Conservation (phyloP, 2,329 filamentous ascomycete species). For the Talaromyces sp. region DNA sequence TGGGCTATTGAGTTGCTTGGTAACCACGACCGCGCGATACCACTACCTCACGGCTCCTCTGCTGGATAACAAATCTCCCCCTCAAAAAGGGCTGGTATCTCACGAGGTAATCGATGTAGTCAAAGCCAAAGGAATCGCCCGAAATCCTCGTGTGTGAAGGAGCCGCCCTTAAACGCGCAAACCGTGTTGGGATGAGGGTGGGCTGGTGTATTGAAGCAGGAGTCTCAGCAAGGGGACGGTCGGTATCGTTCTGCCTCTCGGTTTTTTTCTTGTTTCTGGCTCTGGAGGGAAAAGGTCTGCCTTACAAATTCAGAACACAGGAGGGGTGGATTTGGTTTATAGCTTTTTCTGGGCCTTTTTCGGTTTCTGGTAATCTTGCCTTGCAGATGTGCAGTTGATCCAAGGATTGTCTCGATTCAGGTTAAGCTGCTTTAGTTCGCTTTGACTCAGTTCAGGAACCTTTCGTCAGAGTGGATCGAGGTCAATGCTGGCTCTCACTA, state of each 20-base stretch:
- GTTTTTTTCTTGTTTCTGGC: constrained; percentile 1
- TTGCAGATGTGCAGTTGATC: constrained; percentile 13
- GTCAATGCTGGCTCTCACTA: constrained; percentile 13
- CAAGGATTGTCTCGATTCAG: constrained; percentile 12
- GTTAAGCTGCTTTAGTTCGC: constrained; percentile 5
- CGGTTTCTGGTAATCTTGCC: constrained; percentile 1
- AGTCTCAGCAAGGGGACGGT: constrained; percentile 16
- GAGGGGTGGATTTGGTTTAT: constrained; percentile 17
- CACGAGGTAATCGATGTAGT: constrained; percentile 11
- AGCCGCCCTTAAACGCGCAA: constrained; percentile 16
- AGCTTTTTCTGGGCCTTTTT: constrained; percentile 10
- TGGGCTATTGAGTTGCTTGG: constrained; percentile 33
- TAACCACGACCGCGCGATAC: constrained; percentile 28
- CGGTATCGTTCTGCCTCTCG: neutral
- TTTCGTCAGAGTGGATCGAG: constrained; percentile 11
- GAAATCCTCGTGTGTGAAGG: constrained; percentile 13
- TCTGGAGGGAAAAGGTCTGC: constrained; percentile 8
- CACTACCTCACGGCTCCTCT: constrained; percentile 13
- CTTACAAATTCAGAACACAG: constrained; percentile 4
- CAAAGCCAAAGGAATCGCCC: constrained; percentile 6
- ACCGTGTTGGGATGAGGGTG: constrained; percentile 12
- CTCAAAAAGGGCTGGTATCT: constrained; percentile 11
- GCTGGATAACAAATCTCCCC: constrained; percentile 8
- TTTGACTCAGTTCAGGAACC: constrained; percentile 5
- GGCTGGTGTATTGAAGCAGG: constrained; percentile 11